Base-by-base conservation (phyloP, 331 rosid genomes). In the Saraca asoca region DNA sequence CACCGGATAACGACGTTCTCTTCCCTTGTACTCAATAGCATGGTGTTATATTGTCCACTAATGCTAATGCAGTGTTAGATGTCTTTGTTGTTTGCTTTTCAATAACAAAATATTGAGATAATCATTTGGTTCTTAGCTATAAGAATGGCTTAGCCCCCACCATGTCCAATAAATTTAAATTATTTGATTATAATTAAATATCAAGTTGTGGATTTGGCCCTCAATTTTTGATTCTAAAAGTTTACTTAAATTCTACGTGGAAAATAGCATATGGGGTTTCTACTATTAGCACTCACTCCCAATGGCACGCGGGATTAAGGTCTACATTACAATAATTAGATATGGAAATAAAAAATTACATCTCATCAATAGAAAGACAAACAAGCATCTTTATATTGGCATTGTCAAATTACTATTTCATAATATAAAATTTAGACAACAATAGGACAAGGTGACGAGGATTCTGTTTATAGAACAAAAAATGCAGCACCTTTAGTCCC, bases 1-100 rank as follows among this genome's bases (percentile, higher is more conserved):
- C 75, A 65, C 53, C 14, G 2, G 74, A 68, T 49, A 61, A 55
- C 24, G 83, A 78, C 80, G 19, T 59, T 67, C 67, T 12, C n/a
- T 29, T 2, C 19, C 57, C 56, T 48, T 19, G 10, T 5, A 3
- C 16, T 49, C 18, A 16, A 2, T 15, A 11, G 43, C 50, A 29
- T 7, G 37, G 51, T 58, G 44, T 48, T 46, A 11, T 51, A 16
- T 8, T 12, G 34, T 12, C 71, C 51, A 34, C 38, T 31, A 62
- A 44, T 12, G 29, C 48, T 20, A 60, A 51, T 50, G 20, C 44
- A 70, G 48, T 13, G 63, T 14, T 31, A 9, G 31, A 15, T 29
- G 20, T 6, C n/a, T 57, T 39, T 19, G 6, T 55, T 54, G 39
- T 43, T 45, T 51, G 6, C 29, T 75, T 75, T 53, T 62, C 56